Evolutionary conservation across 2,329 filamentous ascomycete species (phyloP), one percentile per base, ranked within the genome.

Genomic region (Phialemoniopsis sp.): DNA sequence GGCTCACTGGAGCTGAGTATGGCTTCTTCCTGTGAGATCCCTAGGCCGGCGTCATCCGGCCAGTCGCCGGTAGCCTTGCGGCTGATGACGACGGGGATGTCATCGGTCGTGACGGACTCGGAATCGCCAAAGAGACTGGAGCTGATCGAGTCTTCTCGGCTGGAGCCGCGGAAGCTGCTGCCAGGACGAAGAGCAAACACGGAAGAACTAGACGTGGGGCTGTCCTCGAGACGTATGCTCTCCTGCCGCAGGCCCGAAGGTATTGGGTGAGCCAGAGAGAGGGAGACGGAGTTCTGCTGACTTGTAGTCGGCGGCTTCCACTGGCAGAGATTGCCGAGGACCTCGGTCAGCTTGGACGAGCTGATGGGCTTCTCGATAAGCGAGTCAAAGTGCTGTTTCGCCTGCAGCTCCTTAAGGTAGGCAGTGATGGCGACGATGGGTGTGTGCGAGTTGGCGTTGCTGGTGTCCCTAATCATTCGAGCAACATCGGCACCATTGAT

Each of bases 321-420:
- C 54, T 95, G 87, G 56, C 93, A 98, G 19, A 95, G 76, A 41
- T 85, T 82, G 46, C 86, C 85, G 49, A 98, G 72, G 1, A 93
- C 88, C 55, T 98, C 90, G 1, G 83, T 89, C 36, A 98, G 64
- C 63, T 97, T 97, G 4, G 87, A 86, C 32, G 89, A 83, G 30
- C 91, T 97, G 29, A 95, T 94, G 18, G 93, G 93, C 64, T 98
- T 98, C 63, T 98, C 90, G 38, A 98, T 89, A 37, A 98, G 71
- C 1, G 87, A 88, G 59, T 97, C 90, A 55, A 98, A 98, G 62
- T 96, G 88, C 63, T 98, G 91, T 4, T 89, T 88, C 43, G 90
- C 89, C 50, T 93, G 90, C 3, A 98, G 72, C 56, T 98, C 93
- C 59, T 97, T 97, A n/a, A 98, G 70, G 60, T 98, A 98, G 7